Percentiles rank a stretch among this genome's conserved stretches.
Conservation (phyloP, 306 rosid genomes). For the Cicer pinnatifidum region DNA sequence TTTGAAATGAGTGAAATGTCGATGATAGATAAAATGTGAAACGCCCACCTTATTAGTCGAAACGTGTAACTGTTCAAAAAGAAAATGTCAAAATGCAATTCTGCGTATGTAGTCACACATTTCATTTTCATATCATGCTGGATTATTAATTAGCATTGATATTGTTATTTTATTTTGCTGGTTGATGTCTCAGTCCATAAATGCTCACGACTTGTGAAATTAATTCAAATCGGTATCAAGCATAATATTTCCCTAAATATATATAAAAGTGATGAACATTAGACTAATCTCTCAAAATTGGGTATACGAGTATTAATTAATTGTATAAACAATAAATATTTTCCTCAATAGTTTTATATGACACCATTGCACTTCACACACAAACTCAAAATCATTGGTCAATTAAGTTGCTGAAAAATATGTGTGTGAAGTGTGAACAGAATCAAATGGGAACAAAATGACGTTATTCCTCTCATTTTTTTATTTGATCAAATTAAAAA, state of each 20-base stretch:
- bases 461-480: constrained; percentile 11
- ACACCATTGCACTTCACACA: too few species aligned
- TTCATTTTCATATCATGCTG: constrained; percentile 33
- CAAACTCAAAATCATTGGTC: too few species aligned
- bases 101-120: constrained; percentile 1
- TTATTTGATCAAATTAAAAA: background rate
- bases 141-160: background rate
- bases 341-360: too few species aligned
- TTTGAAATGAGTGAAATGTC: background rate
- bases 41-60: background rate
- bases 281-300: too few species aligned
- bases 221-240: background rate
- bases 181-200: constrained; percentile 1
- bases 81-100: background rate
- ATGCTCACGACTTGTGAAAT: background rate
- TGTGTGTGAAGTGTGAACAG: constrained; percentile 49
- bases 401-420: too few species aligned
- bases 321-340: too few species aligned
- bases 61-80: background rate
- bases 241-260: too few species aligned
- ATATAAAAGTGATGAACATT: too few species aligned
- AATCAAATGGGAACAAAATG: constrained; percentile 37
- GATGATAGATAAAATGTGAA: background rate
- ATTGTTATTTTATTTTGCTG: background rate
- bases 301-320: too few species aligned